A percentile compares a stretch with the other conserved stretches of the same genome.
These are phyloP conservation scores for Dendrobium catenatum DNA, from an alignment of 106 monocot species.

Conservation along the genomic window DNA sequence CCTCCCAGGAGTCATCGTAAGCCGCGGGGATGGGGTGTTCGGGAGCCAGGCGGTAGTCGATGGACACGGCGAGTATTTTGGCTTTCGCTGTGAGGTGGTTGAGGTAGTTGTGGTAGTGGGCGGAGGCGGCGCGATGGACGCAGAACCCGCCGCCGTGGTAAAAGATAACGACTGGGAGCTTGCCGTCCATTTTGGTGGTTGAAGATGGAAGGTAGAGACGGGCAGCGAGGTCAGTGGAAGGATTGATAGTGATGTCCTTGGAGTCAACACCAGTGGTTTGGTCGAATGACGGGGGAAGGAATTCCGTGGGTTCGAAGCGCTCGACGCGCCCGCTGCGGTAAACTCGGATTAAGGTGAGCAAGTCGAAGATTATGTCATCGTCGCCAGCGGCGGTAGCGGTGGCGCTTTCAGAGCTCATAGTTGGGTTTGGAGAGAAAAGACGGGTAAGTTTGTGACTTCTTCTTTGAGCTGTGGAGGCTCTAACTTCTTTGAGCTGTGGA, in stretches of 20 bases:
- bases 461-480: too few relatives aligned
- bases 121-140: slow-evolving; percentile 4
- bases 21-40: neutral
- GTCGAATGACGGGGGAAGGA: neutral
- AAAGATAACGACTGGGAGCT: slow-evolving; percentile 25
- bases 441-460: too few relatives aligned
- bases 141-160: slow-evolving; percentile 19
- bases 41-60: neutral
- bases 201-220: neutral
- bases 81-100: slow-evolving; percentile 13
- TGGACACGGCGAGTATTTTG: slow-evolving; percentile 1
- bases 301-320: slow-evolving; percentile 32
- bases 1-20: neutral
- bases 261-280: neutral
- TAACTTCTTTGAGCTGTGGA: too few relatives aligned
- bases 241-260: neutral
- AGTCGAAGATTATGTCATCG: neutral
- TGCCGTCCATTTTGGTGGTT: too few relatives aligned
- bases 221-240: neutral
- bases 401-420: too few relatives aligned
- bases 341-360: neutral
- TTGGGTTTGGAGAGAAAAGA: too few relatives aligned
- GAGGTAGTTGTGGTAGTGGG: slow-evolving; percentile 18
- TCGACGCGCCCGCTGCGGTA: slow-evolving; percentile 12
- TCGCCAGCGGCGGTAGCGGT: neutral